A percentile compares a stretch with the other conserved stretches of the same genome.
These are phyloP conservation scores for Amphirosellinia nigrospora DNA, from an alignment of 495 filamentous ascomycete genomes.

Conservation along the genomic window DNA sequence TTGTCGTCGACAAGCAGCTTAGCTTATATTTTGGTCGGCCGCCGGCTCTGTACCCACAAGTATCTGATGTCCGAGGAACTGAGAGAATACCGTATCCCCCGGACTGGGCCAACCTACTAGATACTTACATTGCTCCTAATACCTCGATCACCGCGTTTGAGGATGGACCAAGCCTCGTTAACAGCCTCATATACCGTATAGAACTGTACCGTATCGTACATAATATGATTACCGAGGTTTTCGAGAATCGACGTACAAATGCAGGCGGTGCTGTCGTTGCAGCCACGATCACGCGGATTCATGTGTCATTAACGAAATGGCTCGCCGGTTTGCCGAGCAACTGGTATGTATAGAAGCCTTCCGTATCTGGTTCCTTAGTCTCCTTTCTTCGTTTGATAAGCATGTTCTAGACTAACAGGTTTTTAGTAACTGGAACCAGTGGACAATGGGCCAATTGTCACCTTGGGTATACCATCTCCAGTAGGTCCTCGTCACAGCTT, in stretches of 20 bases:
- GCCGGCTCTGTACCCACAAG: conserved; percentile 40
- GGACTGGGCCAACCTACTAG: conserved; percentile 34
- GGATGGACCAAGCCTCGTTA: conserved; percentile 37
- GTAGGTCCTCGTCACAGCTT: conserved; percentile 26
- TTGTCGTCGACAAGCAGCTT: conserved; percentile 42
- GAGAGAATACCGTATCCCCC: conserved; percentile 35
- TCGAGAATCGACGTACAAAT: conserved; percentile 39
- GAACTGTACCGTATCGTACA: conserved; percentile 44
- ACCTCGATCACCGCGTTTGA: conserved; percentile 39
- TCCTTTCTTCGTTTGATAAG: too few species aligned
- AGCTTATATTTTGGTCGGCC: conserved; percentile 44
- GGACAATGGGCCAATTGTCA: conserved; percentile 37
- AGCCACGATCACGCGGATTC: conserved; percentile 37
- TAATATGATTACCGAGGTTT: conserved; percentile 45
- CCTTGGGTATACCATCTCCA: conserved; percentile 41
- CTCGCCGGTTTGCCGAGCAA: conserved; percentile 36
- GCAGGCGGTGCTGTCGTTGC: conserved; percentile 35
- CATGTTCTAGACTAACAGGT: too few species aligned
- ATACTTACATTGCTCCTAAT: conserved; percentile 35
- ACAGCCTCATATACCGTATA: conserved; percentile 36
- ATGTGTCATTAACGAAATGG: conserved; percentile 42
- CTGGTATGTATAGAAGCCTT: too few species aligned
- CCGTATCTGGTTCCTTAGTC: too few species aligned
- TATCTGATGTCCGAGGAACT: conserved; percentile 43
- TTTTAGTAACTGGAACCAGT: conserved; percentile 47